These are phyloP conservation scores for Aspergillus bombycis DNA, from an alignment of 2,329 filamentous ascomycete genomes.

Conservation along the genomic window DNA sequence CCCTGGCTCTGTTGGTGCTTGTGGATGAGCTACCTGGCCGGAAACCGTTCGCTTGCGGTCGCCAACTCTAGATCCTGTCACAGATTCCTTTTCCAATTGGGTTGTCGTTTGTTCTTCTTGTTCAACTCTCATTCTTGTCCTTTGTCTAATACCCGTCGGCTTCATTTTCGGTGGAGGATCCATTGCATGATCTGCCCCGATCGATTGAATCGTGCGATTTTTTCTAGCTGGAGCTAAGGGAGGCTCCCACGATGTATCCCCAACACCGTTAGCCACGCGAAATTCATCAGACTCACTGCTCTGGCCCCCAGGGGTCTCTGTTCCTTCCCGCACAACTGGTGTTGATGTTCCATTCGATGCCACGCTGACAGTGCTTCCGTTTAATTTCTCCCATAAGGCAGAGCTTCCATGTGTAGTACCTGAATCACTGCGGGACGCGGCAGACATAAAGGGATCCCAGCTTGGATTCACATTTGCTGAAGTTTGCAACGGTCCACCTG, in stretches of 20 bases:
- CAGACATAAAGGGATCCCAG: constrained; percentile 48
- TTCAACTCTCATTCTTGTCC: constrained; percentile 43
- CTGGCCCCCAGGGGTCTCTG: constrained; percentile 66
- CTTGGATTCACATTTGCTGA: constrained; percentile 41
- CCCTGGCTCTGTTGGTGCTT: constrained; percentile 63
- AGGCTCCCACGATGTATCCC: constrained; percentile 44
- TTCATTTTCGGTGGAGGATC: constrained; percentile 69
- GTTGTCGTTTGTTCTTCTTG: constrained; percentile 42
- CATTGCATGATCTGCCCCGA: constrained; percentile 53
- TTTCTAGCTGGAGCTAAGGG: constrained; percentile 51
- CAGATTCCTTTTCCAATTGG: constrained; percentile 36
- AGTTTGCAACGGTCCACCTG: constrained; percentile 39
- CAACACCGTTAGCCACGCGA: constrained; percentile 36
- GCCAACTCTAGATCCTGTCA: constrained; percentile 41
- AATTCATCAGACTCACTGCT: constrained; percentile 47
- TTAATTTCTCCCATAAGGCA: constrained; percentile 53
- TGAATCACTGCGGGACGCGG: constrained; percentile 38
- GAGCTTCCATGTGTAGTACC: constrained; percentile 43
- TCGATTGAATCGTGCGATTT: constrained; percentile 57
- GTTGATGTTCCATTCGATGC: constrained; percentile 33
- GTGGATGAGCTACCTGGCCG: constrained; percentile 65
- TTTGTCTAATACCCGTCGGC: constrained; percentile 51
- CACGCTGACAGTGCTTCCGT: constrained; percentile 49
- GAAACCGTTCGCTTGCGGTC: constrained; percentile 93
- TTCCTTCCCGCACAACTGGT: constrained; percentile 53